Conservation (phyloP, 2,329 filamentous ascomycete species). For the Laburnicola sp. region DNA sequence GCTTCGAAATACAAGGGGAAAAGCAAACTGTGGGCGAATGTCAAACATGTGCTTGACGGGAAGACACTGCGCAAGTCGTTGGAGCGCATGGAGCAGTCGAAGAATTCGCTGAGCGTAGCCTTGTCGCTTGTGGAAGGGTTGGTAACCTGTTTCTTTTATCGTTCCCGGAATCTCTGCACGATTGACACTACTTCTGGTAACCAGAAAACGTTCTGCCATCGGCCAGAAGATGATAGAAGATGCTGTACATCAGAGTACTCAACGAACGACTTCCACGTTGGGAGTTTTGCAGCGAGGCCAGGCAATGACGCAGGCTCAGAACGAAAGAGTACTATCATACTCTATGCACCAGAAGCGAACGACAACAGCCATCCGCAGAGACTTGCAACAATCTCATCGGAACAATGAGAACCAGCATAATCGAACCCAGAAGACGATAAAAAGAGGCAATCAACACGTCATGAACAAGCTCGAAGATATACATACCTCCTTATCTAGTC, state of each 20-base stretch:
- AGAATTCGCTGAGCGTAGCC: background rate
- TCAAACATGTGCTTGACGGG: slow-evolving; percentile 6
- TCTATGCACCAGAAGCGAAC: too few relatives aligned
- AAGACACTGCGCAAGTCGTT: background rate
- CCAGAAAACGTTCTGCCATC: background rate
- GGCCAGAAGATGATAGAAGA: background rate
- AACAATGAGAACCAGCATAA: too few relatives aligned
- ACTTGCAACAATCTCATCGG: too few relatives aligned
- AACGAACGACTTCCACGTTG: background rate
- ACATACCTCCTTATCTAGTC: background rate
- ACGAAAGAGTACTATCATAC: too few relatives aligned
- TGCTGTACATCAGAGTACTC: background rate
- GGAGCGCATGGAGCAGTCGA: background rate
- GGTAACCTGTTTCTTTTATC: background rate
- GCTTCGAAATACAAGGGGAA: background rate
- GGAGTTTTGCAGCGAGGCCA: background rate
- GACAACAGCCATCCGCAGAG: too few relatives aligned
- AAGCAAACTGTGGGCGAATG: slow-evolving; percentile 1
- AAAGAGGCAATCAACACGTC: background rate
- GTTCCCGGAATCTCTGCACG: too few relatives aligned
- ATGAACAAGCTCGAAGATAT: background rate
- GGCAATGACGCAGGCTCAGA: background rate
- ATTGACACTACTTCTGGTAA: background rate
- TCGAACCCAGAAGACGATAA: background rate
- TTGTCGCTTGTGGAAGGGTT: slow-evolving; percentile 4